phyloP scores from a whole-genome alignment of 306 rosid genomes.

The Quercus cerris region DNA sequence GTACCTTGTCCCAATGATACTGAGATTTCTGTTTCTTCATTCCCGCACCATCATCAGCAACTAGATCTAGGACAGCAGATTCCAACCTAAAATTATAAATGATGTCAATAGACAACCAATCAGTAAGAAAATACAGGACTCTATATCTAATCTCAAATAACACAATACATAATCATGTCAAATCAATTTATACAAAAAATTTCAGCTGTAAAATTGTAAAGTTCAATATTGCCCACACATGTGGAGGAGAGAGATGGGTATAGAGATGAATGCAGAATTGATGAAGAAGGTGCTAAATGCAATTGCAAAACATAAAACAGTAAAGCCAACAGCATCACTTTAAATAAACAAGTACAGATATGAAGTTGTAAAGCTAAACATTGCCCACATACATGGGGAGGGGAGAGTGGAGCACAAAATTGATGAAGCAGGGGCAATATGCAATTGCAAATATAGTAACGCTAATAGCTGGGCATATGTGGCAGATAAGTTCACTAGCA shows the following conservation, averaged over 20 bases:
- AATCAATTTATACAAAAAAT: slow-evolving; percentile 5
- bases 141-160: slow-evolving; percentile 10
- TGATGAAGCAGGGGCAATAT: neutral
- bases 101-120: slow-evolving; percentile 19
- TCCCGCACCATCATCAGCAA: slow-evolving; percentile 80
- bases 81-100: slow-evolving; percentile 58
- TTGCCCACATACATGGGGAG: too few relatives aligned
- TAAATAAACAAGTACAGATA: too few relatives aligned
- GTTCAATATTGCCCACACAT: too few relatives aligned
- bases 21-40: slow-evolving; percentile 81
- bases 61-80: slow-evolving; percentile 81
- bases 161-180: slow-evolving; percentile 3
- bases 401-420: too few relatives aligned
- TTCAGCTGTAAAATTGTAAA: neutral
- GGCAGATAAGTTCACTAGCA: neutral
- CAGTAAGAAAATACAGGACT: neutral
- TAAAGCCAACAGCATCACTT: too few relatives aligned
- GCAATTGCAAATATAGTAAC: neutral
- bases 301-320: too few relatives aligned
- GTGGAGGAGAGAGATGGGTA: too few relatives aligned
- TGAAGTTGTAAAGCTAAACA: too few relatives aligned
- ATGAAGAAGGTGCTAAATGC: too few relatives aligned
- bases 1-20: slow-evolving; percentile 94
- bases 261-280: too few relatives aligned
- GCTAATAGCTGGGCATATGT: neutral